Base-by-base conservation (phyloP, 1,284 basidiomycete species). In the Sporisorium exsertum region DNA sequence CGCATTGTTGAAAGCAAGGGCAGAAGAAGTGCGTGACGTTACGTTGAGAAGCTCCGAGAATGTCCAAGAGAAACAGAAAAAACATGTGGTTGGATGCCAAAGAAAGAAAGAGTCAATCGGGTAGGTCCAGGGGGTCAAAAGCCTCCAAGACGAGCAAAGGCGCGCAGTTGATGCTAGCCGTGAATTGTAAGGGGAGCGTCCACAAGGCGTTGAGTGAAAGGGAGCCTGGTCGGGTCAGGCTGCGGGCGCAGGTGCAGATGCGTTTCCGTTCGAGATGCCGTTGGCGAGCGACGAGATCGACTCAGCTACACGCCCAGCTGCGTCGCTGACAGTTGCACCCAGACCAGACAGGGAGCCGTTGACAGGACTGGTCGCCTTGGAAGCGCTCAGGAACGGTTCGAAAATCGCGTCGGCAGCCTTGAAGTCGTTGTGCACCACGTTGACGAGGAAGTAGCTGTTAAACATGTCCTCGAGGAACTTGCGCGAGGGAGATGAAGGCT, bases 351-450 rank as follows among this genome's bases (percentile, higher is more conserved):
- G 33, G 12, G 53, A 47, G 53, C 64, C 61, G 24, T 71, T 67
- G 57, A 45, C 58, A 16, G 47, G 26, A 10, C 33, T 24, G 7
- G 47, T 29, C 18, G 47, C 37, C 42, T 60, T 60, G 22, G 57
- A 47, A 3, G 57, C 27, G 45, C 47, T 72, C n/a, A 82, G 58
- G 72, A 84, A 84, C 0, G 81, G 81, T 68, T 76, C 71, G 52
- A 84, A 85, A 71, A 85, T 84, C 37, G 80, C 73, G 42, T 82
- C 67, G 43, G 72, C 47, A 15, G 73, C 64, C 70, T 83, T 84
- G 70, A 85, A 85, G 63, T 85, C 84, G 65, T 82, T 82, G 62
- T 82, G 81, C n/a, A 81, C 82, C 27, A 84, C 80, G 46, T 84
- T 84, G 68, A 84, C 83, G 13, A 84, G 74, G 78, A 83, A 84